Evolutionary conservation across 202 grass and related monocot genomes (phyloP).

Genomic region (Cymbopogon flexuosus): DNA sequence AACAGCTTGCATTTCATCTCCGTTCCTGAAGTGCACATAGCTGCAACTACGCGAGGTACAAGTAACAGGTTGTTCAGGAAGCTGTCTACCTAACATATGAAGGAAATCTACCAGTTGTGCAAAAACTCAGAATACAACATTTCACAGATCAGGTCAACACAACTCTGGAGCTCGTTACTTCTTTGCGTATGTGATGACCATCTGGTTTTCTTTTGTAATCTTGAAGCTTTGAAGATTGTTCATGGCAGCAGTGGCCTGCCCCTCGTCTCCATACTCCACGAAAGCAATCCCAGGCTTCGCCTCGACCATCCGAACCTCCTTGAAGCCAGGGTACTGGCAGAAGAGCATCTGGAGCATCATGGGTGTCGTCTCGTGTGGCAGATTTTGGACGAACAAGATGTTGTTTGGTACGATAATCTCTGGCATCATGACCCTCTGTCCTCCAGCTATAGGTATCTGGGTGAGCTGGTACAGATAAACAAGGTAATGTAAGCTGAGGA

Average conservation of each 20-base stretch:
- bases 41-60: background rate
- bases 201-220: conserved; percentile 69
- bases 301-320: conserved; percentile 89
- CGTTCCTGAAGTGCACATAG: background rate
- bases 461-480: conserved; percentile 36
- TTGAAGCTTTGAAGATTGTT: conserved; percentile 68
- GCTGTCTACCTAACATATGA: conserved; percentile 27
- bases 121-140: conserved; percentile 29
- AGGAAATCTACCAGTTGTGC: conserved; percentile 8
- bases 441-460: conserved; percentile 59
- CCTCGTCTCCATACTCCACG: conserved; percentile 82
- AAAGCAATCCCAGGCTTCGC: conserved; percentile 87
- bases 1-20: conserved; percentile 9
- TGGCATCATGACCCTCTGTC: conserved; percentile 56
- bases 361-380: conserved; percentile 69
- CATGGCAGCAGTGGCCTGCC: conserved; percentile 63
- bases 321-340: conserved; percentile 87
- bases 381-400: conserved; percentile 88
- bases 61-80: conserved; percentile 1
- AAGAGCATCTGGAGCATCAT: conserved; percentile 94
- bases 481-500: background rate
- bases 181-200: conserved; percentile 92
- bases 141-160: conserved; percentile 11
- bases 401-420: conserved; percentile 85
- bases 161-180: conserved; percentile 39